Conservation (phyloP, 2,329 filamentous ascomycete species). For the Diaporthe sp. region DNA sequence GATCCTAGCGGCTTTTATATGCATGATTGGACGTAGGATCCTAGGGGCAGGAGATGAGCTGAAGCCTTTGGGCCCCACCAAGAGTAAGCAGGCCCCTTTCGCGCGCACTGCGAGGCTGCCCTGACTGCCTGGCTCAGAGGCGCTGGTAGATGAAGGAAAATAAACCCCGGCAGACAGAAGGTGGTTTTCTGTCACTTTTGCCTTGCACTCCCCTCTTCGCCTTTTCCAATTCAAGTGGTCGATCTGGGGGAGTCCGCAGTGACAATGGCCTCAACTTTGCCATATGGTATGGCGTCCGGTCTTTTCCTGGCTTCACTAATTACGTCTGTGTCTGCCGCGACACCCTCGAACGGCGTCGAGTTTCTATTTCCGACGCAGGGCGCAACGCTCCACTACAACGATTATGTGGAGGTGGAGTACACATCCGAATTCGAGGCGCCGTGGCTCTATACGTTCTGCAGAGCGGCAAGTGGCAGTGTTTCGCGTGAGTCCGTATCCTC, state of each 20-base stretch:
- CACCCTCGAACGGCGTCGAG: slow-evolving; percentile 14
- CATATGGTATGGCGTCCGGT: neutral
- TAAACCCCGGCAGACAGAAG: neutral
- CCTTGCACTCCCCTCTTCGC: neutral
- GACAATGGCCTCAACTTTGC: neutral
- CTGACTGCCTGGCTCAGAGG: neutral
- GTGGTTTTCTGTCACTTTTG: neutral
- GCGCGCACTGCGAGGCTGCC: neutral
- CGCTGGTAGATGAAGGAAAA: neutral
- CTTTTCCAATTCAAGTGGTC: neutral
- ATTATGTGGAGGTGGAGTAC: slow-evolving; percentile 29
- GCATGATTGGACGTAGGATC: neutral
- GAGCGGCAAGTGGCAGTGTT: slow-evolving; percentile 8
- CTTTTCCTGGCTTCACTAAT: neutral
- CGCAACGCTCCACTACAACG: slow-evolving; percentile 25
- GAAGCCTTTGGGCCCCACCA: slow-evolving; percentile 14
- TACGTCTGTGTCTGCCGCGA: slow-evolving; percentile 8
- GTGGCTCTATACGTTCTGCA: slow-evolving; percentile 22
- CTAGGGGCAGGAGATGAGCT: slow-evolving; percentile 10
- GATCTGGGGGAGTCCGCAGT: neutral
- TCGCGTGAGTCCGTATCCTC: neutral
- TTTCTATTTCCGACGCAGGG: slow-evolving; percentile 27
- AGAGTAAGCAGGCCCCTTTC: slow-evolving; percentile 7
- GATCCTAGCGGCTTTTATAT: neutral
- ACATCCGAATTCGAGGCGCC: slow-evolving; percentile 15